Conservation (phyloP, 805 yeast species). For the Sungouiella blattae region DNA sequence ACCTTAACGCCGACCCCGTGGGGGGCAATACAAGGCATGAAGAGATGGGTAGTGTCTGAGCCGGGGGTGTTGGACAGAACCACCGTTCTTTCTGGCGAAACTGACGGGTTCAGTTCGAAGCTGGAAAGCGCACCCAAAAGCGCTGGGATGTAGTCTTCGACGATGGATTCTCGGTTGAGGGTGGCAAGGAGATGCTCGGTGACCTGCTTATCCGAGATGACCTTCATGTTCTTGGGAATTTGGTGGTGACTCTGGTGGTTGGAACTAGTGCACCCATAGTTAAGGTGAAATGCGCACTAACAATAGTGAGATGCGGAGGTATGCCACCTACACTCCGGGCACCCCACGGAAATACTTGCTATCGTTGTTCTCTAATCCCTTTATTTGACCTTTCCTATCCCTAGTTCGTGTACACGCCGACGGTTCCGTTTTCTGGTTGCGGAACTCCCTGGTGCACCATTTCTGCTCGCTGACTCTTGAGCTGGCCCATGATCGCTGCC, state of each 20-base stretch:
- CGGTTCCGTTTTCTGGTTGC: too few relatives aligned
- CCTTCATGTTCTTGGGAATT: too few relatives aligned
- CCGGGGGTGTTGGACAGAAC: slow-evolving; percentile 28
- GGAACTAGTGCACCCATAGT: too few relatives aligned
- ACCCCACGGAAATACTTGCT: too few relatives aligned
- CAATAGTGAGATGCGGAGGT: too few relatives aligned
- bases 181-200: slow-evolving; percentile 23
- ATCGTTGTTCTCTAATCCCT: too few relatives aligned
- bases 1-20: slow-evolving; percentile 56
- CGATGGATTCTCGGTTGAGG: slow-evolving; percentile 23
- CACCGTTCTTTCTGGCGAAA: slow-evolving; percentile 53
- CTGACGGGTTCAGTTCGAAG: slow-evolving; percentile 43
- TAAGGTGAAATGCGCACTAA: too few relatives aligned
- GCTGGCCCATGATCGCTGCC: slow-evolving; percentile 1
- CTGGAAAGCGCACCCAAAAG: slow-evolving; percentile 35
- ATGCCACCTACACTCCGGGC: too few relatives aligned
- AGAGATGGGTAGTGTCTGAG: slow-evolving; percentile 46
- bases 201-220: slow-evolving; percentile 29
- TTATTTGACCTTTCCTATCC: too few relatives aligned
- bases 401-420: too few relatives aligned
- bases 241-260: too few relatives aligned
- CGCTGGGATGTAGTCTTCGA: slow-evolving; percentile 30
- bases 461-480: slow-evolving; percentile 3
- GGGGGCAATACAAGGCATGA: slow-evolving; percentile 63
- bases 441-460: slow-evolving; percentile 6